Percentiles rank a stretch among this genome's conserved stretches.
phyloP scores from a whole-genome alignment of 495 filamentous ascomycete species.

The Cryomyces antarcticus region DNA sequence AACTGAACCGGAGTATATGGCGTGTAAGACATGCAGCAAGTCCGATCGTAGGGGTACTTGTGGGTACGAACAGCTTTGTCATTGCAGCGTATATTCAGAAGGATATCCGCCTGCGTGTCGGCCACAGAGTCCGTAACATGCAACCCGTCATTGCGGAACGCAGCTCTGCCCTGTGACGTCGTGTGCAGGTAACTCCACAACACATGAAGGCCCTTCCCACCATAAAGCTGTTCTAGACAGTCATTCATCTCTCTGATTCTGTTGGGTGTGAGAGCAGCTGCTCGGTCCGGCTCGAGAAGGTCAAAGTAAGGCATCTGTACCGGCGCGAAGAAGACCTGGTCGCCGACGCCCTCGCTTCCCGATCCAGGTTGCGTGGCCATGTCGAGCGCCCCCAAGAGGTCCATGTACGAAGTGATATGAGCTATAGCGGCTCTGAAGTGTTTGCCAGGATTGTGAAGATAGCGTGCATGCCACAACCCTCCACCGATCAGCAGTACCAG shows the following conservation, averaged over 20 bases:
- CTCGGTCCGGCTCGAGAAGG: constrained; percentile 24
- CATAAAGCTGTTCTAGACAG: constrained; percentile 27
- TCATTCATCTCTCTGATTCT: constrained; percentile 34
- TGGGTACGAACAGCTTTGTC: constrained; percentile 15
- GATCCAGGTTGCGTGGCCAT: too few species aligned
- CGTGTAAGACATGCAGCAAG: constrained; percentile 34
- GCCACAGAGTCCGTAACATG: constrained; percentile 31
- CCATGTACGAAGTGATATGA: too few species aligned
- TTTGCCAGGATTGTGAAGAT: too few species aligned
- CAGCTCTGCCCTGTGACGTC: constrained; percentile 13
- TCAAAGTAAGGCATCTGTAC: constrained; percentile 33
- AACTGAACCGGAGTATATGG: constrained; percentile 15
- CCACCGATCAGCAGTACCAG: too few species aligned
- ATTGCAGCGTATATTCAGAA: constrained; percentile 40
- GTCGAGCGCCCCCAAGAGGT: too few species aligned
- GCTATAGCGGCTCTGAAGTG: too few species aligned
- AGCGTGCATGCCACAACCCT: too few species aligned
- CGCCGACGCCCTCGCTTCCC: background rate
- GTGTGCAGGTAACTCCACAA: constrained; percentile 31
- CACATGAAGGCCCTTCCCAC: constrained; percentile 24
- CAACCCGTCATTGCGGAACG: constrained; percentile 29
- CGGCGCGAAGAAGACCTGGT: constrained; percentile 25
- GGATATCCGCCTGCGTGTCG: constrained; percentile 27
- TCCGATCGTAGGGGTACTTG: constrained; percentile 29
- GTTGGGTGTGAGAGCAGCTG: constrained; percentile 26